Conservation (phyloP, 192 early-diverging fungal species). For the Backusella australiensis region DNA sequence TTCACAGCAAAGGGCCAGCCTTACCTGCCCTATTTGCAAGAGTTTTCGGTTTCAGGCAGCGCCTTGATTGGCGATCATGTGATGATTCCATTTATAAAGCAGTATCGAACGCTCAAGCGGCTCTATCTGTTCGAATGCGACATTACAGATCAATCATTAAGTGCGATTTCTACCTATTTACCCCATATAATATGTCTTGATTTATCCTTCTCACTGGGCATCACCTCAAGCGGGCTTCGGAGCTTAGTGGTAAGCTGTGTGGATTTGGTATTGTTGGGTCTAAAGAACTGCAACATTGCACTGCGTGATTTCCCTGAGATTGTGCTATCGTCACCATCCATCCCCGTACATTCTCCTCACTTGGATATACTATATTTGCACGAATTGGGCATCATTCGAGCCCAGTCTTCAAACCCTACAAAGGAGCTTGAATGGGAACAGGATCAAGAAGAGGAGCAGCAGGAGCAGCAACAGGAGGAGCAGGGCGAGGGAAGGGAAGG, state of each 20-base stretch:
- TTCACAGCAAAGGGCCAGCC: not conserved
- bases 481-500: not conserved
- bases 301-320: constrained; percentile 19
- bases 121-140: constrained; percentile 33
- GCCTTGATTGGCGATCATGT: constrained; percentile 31
- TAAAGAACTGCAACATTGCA: constrained; percentile 19
- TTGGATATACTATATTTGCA: not conserved
- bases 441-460: not conserved
- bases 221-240: constrained; percentile 33
- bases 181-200: constrained; percentile 31
- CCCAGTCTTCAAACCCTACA: not conserved
- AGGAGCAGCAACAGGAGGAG: not conserved
- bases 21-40: constrained; percentile 22
- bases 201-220: constrained; percentile 27
- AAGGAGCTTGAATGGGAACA: not conserved
- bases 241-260: constrained; percentile 20
- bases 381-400: not conserved
- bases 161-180: constrained; percentile 25
- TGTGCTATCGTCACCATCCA: not conserved
- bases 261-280: constrained; percentile 18
- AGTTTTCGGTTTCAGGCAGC: constrained; percentile 36
- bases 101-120: constrained; percentile 18
- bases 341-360: not conserved
- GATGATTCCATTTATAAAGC: constrained; percentile 30
- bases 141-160: constrained; percentile 38